A percentile compares a stretch with the other conserved stretches of the same genome.
Evolutionary conservation across 164 flowering plant genomes (phyloP).

Genomic region (Cinnamomum micranthum): DNA sequence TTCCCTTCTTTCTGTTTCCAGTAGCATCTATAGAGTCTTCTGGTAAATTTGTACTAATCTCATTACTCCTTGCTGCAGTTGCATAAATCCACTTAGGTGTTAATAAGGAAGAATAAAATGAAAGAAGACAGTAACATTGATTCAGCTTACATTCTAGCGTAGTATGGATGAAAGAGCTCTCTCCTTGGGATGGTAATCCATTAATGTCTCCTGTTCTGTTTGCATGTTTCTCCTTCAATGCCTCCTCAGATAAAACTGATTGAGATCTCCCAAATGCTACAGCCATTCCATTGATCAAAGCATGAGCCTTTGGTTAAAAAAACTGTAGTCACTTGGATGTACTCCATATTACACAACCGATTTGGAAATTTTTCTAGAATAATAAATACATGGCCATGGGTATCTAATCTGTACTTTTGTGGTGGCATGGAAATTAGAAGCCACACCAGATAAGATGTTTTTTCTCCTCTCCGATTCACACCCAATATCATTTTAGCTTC

Average conservation of each 20-base stretch:
- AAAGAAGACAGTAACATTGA: not conserved
- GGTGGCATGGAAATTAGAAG: not conserved
- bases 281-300: not conserved
- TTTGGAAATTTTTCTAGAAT: not conserved
- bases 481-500: not conserved
- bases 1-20: conserved; percentile 38
- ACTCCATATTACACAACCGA: not conserved
- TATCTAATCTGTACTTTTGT: too few species aligned
- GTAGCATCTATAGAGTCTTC: conserved; percentile 6
- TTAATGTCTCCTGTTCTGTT: conserved; percentile 13
- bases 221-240: conserved; percentile 14
- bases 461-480: not conserved
- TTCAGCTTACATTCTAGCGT: not conserved
- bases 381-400: too few species aligned
- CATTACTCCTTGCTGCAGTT: not conserved
- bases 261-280: conserved; percentile 35
- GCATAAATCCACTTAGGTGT: not conserved
- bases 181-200: conserved; percentile 9
- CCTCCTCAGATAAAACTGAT: conserved; percentile 25
- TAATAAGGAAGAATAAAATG: too few species aligned
- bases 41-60: not conserved
- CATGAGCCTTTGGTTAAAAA: too few species aligned
- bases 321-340: not conserved
- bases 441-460: not conserved
- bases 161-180: not conserved